phyloP scores from a whole-genome alignment of 1,139 yeast species.

The Blastobotrys malaysiensis region DNA sequence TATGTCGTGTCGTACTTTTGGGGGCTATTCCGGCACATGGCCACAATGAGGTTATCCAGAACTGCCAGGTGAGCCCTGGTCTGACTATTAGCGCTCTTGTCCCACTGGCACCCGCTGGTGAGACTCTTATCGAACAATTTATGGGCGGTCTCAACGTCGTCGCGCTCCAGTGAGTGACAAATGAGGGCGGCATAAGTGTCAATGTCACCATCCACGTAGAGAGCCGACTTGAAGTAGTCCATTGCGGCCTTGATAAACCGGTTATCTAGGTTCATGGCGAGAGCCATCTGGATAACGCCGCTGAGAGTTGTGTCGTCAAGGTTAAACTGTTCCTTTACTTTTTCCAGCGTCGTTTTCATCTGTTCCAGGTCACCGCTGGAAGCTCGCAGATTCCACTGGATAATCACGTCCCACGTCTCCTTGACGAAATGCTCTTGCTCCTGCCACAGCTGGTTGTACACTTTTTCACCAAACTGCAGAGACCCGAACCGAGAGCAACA shows the following conservation, averaged over 20 bases:
- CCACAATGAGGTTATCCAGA: conserved; percentile 33
- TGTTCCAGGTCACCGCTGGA: conserved; percentile 19
- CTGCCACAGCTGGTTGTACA: conserved; percentile 16
- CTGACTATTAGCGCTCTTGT: conserved; percentile 30
- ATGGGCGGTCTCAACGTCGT: conserved; percentile 32
- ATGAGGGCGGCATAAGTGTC: conserved; percentile 26
- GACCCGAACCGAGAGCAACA: conserved; percentile 24
- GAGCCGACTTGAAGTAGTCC: conserved; percentile 20
- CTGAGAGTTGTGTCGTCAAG: conserved; percentile 29
- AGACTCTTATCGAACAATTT: conserved; percentile 36
- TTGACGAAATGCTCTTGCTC: conserved; percentile 21
- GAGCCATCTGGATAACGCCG: conserved; percentile 23
- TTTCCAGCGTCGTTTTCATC: conserved; percentile 15
- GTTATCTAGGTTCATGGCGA: conserved; percentile 16
- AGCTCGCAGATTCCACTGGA: conserved; percentile 28
- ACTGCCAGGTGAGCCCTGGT: conserved; percentile 23
- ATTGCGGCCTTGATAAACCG: conserved; percentile 20
- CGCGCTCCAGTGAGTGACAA: conserved; percentile 23
- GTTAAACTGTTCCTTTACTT: conserved; percentile 17
- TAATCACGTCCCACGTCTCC: conserved; percentile 34
- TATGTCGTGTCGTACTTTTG: conserved; percentile 26
- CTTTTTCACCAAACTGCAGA: conserved; percentile 17
- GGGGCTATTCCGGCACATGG: conserved; percentile 21
- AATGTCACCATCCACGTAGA: conserved; percentile 25
- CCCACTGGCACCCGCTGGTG: conserved; percentile 42